phyloP scores from a whole-genome alignment of 192 early-diverging fungal genomes.

The Backusella morwellensis region DNA sequence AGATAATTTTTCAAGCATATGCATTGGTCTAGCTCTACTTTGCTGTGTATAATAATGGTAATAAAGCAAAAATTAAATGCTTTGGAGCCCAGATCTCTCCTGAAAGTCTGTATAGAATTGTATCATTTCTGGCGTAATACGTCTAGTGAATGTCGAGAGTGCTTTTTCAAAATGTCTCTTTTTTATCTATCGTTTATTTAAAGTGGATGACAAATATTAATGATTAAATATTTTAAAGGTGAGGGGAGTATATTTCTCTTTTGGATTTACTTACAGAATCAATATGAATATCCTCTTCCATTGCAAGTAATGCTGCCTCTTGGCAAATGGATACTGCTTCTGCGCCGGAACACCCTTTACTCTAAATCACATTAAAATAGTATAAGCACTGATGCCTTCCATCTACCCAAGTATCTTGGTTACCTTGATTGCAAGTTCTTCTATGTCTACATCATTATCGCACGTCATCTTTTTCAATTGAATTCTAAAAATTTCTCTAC shows the following conservation, averaged over 20 bases:
- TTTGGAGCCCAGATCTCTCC: slow-evolving; percentile 46
- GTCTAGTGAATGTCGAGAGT: slow-evolving; percentile 54
- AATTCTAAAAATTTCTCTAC: slow-evolving; percentile 80
- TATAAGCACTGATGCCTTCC: not conserved
- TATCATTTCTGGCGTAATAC: slow-evolving; percentile 91
- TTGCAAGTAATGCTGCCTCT: slow-evolving; percentile 89
- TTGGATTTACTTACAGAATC: slow-evolving; percentile 28
- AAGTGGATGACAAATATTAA: not conserved
- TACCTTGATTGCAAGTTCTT: slow-evolving; percentile 60
- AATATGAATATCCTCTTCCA: slow-evolving; percentile 74
- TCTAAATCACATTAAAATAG: slow-evolving; percentile 41
- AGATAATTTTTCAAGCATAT: no score
- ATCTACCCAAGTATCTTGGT: not conserved
- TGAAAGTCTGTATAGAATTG: slow-evolving; percentile 82
- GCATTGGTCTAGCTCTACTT: not conserved
- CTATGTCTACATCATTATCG: slow-evolving; percentile 64
- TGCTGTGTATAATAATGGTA: not conserved
- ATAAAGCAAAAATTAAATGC: slow-evolving; percentile 33
- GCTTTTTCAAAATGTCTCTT: slow-evolving; percentile 67
- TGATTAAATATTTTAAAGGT: no score
- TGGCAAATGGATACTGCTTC: slow-evolving; percentile 92
- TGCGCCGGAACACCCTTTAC: slow-evolving; percentile 92
- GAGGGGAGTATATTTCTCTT: not conserved
- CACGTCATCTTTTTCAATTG: slow-evolving; percentile 72
- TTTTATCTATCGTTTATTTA: slow-evolving; percentile 39